These are phyloP conservation scores for Candida lessepsii DNA, from an alignment of 805 yeast genomes.

Conservation along the genomic window DNA sequence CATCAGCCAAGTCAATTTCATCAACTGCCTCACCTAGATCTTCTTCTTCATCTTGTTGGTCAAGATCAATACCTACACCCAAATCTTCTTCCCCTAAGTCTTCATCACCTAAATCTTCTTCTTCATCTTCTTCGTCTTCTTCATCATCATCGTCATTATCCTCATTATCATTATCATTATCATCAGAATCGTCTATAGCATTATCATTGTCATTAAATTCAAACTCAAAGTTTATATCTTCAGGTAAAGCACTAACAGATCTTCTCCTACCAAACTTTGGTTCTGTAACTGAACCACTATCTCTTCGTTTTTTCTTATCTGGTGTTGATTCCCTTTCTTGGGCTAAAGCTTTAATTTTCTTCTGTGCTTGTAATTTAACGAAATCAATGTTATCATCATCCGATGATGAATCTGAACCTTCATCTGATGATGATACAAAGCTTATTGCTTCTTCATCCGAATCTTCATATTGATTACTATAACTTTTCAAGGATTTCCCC, in stretches of 20 bases:
- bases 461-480: neutral
- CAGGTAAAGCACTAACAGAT: slow-evolving; percentile 41
- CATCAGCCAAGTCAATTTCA: slow-evolving; percentile 6
- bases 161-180: slow-evolving; percentile 18
- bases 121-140: slow-evolving; percentile 42
- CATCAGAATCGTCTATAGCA: slow-evolving; percentile 11
- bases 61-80: neutral
- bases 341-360: slow-evolving; percentile 55
- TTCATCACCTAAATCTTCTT: slow-evolving; percentile 58
- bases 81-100: slow-evolving; percentile 55
- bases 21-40: slow-evolving; percentile 13
- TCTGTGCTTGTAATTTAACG: slow-evolving; percentile 67
- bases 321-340: neutral
- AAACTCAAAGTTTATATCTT: slow-evolving; percentile 40
- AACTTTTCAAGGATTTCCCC: slow-evolving; percentile 9
- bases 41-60: slow-evolving; percentile 8
- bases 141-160: slow-evolving; percentile 10
- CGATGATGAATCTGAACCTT: slow-evolving; percentile 43
- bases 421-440: slow-evolving; percentile 19
- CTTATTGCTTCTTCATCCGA: slow-evolving; percentile 8
- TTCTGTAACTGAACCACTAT: slow-evolving; percentile 16
- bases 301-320: slow-evolving; percentile 7
- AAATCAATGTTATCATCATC: slow-evolving; percentile 69
- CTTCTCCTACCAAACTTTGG: slow-evolving; percentile 35
- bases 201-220: slow-evolving; percentile 36